These are phyloP conservation scores for Tuber brumale DNA, from an alignment of 495 filamentous ascomycete species.

Conservation along the genomic window DNA sequence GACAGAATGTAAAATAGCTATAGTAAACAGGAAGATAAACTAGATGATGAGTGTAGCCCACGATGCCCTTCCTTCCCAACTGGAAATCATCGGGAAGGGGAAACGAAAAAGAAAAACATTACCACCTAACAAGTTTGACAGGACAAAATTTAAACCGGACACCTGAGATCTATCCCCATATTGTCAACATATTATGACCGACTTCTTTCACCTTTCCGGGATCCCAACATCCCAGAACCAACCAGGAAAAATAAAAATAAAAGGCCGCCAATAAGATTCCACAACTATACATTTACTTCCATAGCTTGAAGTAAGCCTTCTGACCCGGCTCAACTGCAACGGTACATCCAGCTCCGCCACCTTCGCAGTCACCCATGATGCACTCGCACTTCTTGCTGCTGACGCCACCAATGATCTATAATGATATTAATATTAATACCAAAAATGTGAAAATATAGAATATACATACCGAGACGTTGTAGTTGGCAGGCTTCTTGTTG, in stretches of 20 bases:
- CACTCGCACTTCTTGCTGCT: slow-evolving; percentile 67
- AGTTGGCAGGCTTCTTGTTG: slow-evolving; percentile 57
- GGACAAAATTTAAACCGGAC: neutral
- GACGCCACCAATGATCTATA: slow-evolving; percentile 49
- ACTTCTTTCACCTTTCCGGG: neutral
- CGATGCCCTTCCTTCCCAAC: neutral
- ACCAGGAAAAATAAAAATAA: slow-evolving; percentile 2
- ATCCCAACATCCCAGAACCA: neutral
- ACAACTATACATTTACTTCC: neutral
- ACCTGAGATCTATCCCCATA: neutral
- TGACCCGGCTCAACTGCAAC: slow-evolving; percentile 20
- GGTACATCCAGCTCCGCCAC: slow-evolving; percentile 24
- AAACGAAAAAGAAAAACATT: neutral
- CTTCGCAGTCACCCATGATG: slow-evolving; percentile 46
- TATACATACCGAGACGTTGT: slow-evolving; percentile 40
- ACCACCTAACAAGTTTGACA: neutral
- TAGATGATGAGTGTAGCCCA: neutral
- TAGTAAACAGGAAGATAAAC: slow-evolving; percentile 2
- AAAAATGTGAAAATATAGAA: too few species aligned
- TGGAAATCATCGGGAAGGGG: neutral
- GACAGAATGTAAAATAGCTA: slow-evolving; percentile 1
- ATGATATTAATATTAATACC: neutral
- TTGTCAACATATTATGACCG: neutral
- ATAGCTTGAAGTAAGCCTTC: slow-evolving; percentile 10
- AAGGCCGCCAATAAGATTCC: slow-evolving; percentile 4